Base-by-base conservation (phyloP, 495 filamentous ascomycete species). In the Cercophora sp. region DNA sequence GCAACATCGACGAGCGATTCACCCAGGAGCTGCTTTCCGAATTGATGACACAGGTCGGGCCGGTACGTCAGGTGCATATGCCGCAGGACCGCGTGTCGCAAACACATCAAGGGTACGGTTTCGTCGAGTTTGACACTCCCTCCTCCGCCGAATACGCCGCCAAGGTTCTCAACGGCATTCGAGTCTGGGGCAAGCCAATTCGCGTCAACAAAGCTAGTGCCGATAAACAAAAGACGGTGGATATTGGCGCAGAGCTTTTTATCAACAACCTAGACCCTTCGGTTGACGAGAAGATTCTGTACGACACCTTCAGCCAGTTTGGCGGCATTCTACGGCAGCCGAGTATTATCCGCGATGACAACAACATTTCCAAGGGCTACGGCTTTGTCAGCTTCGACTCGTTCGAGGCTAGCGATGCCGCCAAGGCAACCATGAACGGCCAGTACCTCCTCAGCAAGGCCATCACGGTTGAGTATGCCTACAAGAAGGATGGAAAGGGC, bases 401-500 rank as follows among this genome's bases (percentile, higher is more conserved):
- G 55, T 98, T 98, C 66, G 93, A 98, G 69, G 89, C 91, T 52
- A 92, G 89, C 18, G 93, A 98, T 60, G 86, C 88, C 51, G 94
- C 93, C 24, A 87, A 94, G 49, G 75, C 82, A 45, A 89, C 89
- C 61, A 96, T 98, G 91, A 88, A 96, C 66, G 89, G 90, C 47
- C 92, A 97, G 69, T 96, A 90, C 70, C 79, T 98, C 43, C 93
- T 94, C 82, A 96, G 96, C 74, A 96, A 96, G 70, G 85, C 93
- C 62, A 84, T 96, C 58, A 87, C 85, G 2, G 94, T 97, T 35
- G 92, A 98, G 66, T 98, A 98, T 69, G 93, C 93, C 34, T 98
- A 96, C 77, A 98, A 98, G 79, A 97, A 97, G 70, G 94, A 98
- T 62, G 93, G 94, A 36, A 96, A 96, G 71, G 91, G 92, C 54